Percentiles rank a stretch among this genome's conserved stretches.
phyloP scores from a whole-genome alignment of 1,284 basidiomycete genomes.

The Cryptococcus maquisensis region DNA sequence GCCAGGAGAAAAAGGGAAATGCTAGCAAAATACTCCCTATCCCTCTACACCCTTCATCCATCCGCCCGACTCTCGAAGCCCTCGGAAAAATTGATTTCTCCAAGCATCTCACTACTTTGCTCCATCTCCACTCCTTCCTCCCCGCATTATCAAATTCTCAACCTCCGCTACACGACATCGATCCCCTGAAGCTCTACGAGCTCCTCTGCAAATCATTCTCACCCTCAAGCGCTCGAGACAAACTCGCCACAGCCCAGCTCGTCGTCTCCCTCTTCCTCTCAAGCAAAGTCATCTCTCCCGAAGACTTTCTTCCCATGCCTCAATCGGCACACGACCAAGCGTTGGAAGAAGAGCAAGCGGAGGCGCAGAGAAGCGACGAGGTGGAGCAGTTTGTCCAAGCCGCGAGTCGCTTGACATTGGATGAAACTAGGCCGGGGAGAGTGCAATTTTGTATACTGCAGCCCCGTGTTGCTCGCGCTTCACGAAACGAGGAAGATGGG shows the following conservation, averaged over 20 bases:
- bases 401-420: neutral
- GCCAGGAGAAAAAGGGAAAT: neutral
- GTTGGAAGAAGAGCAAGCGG: neutral
- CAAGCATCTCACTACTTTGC: constrained; percentile 7
- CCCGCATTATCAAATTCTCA: neutral
- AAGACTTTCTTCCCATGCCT: neutral
- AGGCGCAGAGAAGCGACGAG: neutral
- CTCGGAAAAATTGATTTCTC: constrained; percentile 7
- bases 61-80: constrained; percentile 1
- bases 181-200: neutral
- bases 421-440: neutral
- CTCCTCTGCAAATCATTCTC: constrained; percentile 1
- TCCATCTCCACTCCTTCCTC: neutral
- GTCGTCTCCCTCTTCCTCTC: constrained; percentile 23
- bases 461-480: neutral
- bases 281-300: constrained; percentile 12
- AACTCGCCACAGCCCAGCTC: constrained; percentile 11
- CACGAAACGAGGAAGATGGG: neutral
- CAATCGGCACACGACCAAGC: neutral
- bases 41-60: neutral
- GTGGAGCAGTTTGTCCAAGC: neutral
- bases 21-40: constrained; percentile 11
- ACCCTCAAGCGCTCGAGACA: neutral
- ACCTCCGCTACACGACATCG: constrained; percentile 1
- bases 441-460: neutral